Conservation (phyloP, 306 rosid genomes). For the Abrus pulchellus region DNA sequence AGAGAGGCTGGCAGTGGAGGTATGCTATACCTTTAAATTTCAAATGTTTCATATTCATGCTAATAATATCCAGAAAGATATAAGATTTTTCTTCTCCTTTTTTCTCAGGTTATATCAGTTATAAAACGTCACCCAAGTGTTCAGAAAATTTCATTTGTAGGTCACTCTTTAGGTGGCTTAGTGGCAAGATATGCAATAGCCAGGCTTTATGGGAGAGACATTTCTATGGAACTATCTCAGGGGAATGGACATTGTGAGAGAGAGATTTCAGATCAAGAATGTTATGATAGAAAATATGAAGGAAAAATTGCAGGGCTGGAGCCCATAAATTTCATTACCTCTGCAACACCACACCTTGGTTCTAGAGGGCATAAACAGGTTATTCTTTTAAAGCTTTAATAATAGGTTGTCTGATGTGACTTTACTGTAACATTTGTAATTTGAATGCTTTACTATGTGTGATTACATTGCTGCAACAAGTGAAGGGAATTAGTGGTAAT, state of each 20-base stretch:
- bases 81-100: neutral
- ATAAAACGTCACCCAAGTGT: conserved; percentile 67
- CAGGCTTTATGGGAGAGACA: conserved; percentile 69
- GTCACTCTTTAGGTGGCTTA: conserved; percentile 88
- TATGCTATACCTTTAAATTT: conserved; percentile 35
- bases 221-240: conserved; percentile 42
- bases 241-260: conserved; percentile 59
- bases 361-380: conserved; percentile 92
- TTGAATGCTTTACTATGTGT: conserved; percentile 19
- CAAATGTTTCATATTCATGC: conserved; percentile 17
- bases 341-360: conserved; percentile 95
- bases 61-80: conserved; percentile 34
- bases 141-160: conserved; percentile 78
- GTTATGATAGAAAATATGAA: conserved; percentile 46
- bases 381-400: conserved; percentile 16
- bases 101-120: conserved; percentile 70
- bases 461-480: neutral
- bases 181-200: conserved; percentile 84
- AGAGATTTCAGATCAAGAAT: conserved; percentile 53
- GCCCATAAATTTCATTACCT: conserved; percentile 82
- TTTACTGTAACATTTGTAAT: neutral
- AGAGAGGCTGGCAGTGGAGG: conserved; percentile 89
- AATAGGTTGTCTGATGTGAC: neutral
- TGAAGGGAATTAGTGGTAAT: neutral
- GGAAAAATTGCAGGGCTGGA: conserved; percentile 84